These are phyloP conservation scores for Corchorus capsularis DNA, from an alignment of 345 rosid genomes.

Conservation along the genomic window DNA sequence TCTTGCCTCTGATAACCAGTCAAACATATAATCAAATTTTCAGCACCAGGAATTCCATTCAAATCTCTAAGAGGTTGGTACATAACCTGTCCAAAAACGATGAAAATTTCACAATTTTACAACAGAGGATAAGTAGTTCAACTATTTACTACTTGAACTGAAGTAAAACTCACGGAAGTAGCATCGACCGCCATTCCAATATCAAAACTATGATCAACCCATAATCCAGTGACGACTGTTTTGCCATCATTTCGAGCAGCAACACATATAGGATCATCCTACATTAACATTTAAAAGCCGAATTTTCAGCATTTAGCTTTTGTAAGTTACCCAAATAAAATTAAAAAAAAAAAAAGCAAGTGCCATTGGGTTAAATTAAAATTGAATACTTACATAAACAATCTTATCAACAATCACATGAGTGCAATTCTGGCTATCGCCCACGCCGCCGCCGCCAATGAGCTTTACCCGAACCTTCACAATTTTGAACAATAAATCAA, in stretches of 20 bases:
- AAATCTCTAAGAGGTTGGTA: slow-evolving; percentile 75
- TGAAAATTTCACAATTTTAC: not conserved
- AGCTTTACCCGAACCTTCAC: slow-evolving; percentile 74
- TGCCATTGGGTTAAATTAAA: not conserved
- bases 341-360: not conserved
- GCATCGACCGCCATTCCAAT: slow-evolving; percentile 67
- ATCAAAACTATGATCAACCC: slow-evolving; percentile 89
- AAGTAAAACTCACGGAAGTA: slow-evolving; percentile 54
- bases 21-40: slow-evolving; percentile 64
- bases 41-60: slow-evolving; percentile 82
- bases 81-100: slow-evolving; percentile 54
- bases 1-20: slow-evolving; percentile 94
- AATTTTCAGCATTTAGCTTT: not conserved
- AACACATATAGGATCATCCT: slow-evolving; percentile 85
- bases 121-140: not conserved
- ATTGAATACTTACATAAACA: slow-evolving; percentile 50
- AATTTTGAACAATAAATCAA: not conserved
- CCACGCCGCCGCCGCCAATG: slow-evolving; percentile 68
- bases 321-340: not conserved
- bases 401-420: slow-evolving; percentile 75
- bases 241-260: slow-evolving; percentile 78
- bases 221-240: slow-evolving; percentile 64
- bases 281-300: not conserved
- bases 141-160: not conserved
- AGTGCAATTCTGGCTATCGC: slow-evolving; percentile 51